Evolutionary conservation across 1,139 yeast species (phyloP), one percentile per base, ranked within the genome.

Genomic region (Wickerhamomyces sp.): DNA sequence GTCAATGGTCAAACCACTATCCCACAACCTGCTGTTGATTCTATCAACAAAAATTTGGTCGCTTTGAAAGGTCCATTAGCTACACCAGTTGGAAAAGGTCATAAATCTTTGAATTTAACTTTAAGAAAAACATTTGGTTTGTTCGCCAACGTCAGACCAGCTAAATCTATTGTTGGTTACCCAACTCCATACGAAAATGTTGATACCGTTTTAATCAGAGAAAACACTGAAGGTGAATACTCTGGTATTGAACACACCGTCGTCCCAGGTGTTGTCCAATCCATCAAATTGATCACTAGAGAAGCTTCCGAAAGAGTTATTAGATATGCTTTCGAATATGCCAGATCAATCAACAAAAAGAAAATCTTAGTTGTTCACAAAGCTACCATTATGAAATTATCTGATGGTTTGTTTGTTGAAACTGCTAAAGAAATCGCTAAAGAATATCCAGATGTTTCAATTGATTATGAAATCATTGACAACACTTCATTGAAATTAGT

Each of bases 221-320:
- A 93, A 75, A 93, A 93, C 81, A 93, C 99, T 60, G 99, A 93
- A 74, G 99, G 98, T 73, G 99, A 93, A 74, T 93, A 93, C 76
- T 90, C 97, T 38, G 99, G 99, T 72, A 91, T 93, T 60, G 99
- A 93, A 76, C 99, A 93, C 76, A 86, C 91, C 55, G 91, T 93
- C 55, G 95, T 90, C 48, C 98, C 98, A 55, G 99, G 99, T 64
- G 98, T 93, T 47, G 98, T 93, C 47, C 98, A 93, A 75, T 88
- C 96, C 53, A 93, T 93, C 74, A 93, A 93, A 76, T 81, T 93
- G 70, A 93, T 93, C 75, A 93, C 99, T 65, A 86, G 84, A 67
- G 91, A 87, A 51, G 98, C 98, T 48, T 88, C 96, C 47, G 96
- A 89, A 73, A 89, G 94, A 71, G 97, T 90, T 55, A 86, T 93